Conservation (phyloP, 805 yeast species). For the Wickerhamomyces bovis region DNA sequence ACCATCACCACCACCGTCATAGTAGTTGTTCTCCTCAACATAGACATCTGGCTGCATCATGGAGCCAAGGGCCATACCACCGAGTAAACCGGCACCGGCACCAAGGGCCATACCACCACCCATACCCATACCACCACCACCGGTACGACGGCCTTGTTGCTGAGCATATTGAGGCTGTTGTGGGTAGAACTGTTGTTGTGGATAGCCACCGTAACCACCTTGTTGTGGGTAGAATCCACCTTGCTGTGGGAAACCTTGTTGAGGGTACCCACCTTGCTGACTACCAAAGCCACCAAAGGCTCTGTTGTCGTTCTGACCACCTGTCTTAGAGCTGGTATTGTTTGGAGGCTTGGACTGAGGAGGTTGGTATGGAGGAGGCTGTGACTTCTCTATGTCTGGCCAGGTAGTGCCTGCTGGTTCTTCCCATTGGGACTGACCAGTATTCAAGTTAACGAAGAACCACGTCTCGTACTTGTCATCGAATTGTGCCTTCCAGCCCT, state of each 20-base stretch:
- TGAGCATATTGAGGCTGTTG: slow-evolving; percentile 22
- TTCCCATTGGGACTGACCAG: slow-evolving; percentile 88
- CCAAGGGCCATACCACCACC: slow-evolving; percentile 20
- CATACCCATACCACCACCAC: slow-evolving; percentile 26
- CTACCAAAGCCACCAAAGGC: slow-evolving; percentile 5
- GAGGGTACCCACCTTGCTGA: slow-evolving; percentile 17
- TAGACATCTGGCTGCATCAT: slow-evolving; percentile 22
- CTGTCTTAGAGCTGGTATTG: slow-evolving; percentile 3
- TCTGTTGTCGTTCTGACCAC: slow-evolving; percentile 12
- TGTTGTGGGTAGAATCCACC: slow-evolving; percentile 1
- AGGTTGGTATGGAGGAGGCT: slow-evolving; percentile 37
- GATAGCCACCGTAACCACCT: slow-evolving; percentile 12
- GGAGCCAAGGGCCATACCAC: slow-evolving; percentile 25
- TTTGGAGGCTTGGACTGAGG: slow-evolving; percentile 2
- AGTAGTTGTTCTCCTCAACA: slow-evolving; percentile 18
- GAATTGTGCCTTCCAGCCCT: slow-evolving; percentile 70
- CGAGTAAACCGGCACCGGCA: slow-evolving; percentile 26
- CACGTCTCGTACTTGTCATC: slow-evolving; percentile 66
- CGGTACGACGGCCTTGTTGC: slow-evolving; percentile 27
- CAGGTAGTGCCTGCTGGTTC: slow-evolving; percentile 58
- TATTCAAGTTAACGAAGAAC: slow-evolving; percentile 72
- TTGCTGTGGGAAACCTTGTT: slow-evolving; percentile 13
- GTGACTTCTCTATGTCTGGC: slow-evolving; percentile 22
- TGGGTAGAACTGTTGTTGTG: slow-evolving; percentile 26
- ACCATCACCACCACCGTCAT: slow-evolving; percentile 31